phyloP scores from a whole-genome alignment of 768 basidiomycete species.

The Rickenella mellea region DNA sequence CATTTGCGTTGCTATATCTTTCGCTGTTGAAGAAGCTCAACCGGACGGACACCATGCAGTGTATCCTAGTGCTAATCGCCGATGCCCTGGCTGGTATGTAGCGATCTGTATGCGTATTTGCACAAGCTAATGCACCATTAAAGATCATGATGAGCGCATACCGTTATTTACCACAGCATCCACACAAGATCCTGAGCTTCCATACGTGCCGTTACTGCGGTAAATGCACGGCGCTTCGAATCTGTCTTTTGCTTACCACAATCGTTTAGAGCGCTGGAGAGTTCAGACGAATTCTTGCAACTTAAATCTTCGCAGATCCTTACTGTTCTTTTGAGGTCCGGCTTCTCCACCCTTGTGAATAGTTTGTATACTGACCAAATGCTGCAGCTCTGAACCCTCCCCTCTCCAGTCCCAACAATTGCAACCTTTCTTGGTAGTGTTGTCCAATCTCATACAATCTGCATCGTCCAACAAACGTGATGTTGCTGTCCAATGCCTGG shows the following conservation, averaged over 20 bases:
- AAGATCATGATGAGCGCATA: conserved; percentile 85
- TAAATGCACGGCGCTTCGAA: conserved; percentile 20
- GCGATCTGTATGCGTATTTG: not conserved
- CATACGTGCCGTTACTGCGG: conserved; percentile 74
- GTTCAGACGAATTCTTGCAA: conserved; percentile 92
- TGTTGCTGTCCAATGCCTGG: conserved; percentile 85
- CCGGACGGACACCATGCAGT: conserved; percentile 81
- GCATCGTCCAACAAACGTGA: conserved; percentile 65
- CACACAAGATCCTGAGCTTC: conserved; percentile 67
- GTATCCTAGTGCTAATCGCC: conserved; percentile 75
- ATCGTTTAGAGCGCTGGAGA: conserved; percentile 56
- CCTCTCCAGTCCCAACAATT: conserved; percentile 43
- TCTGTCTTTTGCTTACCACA: not conserved
- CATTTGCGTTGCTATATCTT: conserved; percentile 84
- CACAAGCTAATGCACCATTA: not conserved
- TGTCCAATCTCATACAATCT: conserved; percentile 55
- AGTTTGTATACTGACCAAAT: conserved; percentile 4
- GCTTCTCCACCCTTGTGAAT: conserved; percentile 1
- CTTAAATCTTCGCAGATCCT: conserved; percentile 83
- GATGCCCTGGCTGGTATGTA: conserved; percentile 75
- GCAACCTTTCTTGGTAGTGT: conserved; percentile 47
- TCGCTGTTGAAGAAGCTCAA: conserved; percentile 80
- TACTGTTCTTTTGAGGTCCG: conserved; percentile 72
- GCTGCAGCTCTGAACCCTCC: conserved; percentile 37
- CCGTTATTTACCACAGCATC: conserved; percentile 57